Percentiles rank a stretch among this genome's conserved stretches.
Conservation (phyloP, 495 filamentous ascomycete species). For the Astrothelium subdiscretum region DNA sequence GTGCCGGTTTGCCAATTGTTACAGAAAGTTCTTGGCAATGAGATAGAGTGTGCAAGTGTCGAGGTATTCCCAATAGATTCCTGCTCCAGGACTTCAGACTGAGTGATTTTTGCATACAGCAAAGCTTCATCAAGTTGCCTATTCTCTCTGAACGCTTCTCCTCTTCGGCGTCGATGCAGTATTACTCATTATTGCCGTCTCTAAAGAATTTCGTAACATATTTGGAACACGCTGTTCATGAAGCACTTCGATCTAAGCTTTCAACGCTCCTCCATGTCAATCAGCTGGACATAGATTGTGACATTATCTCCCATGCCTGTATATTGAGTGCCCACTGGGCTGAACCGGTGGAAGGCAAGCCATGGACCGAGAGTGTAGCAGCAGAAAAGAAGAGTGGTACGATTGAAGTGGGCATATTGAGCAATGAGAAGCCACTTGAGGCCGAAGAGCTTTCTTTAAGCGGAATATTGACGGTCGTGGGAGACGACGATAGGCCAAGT, state of each 20-base stretch:
- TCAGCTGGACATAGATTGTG: slow-evolving; percentile 68
- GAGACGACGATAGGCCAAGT: slow-evolving; percentile 59
- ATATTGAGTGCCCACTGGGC: slow-evolving; percentile 53
- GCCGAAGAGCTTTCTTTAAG: slow-evolving; percentile 63
- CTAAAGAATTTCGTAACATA: slow-evolving; percentile 46
- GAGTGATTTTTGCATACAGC: slow-evolving; percentile 43
- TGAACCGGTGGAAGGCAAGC: slow-evolving; percentile 30
- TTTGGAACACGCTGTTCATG: slow-evolving; percentile 26
- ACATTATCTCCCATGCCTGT: slow-evolving; percentile 53
- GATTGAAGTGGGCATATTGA: slow-evolving; percentile 77
- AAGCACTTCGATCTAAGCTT: not conserved
- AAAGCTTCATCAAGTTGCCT: slow-evolving; percentile 54
- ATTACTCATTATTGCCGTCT: slow-evolving; percentile 48
- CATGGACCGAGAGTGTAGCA: slow-evolving; percentile 41
- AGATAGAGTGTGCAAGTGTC: slow-evolving; percentile 30
- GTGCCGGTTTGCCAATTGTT: slow-evolving; percentile 48
- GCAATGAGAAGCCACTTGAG: slow-evolving; percentile 50
- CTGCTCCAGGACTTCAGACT: slow-evolving; percentile 1
- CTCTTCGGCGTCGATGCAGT: slow-evolving; percentile 55
- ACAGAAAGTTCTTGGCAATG: slow-evolving; percentile 45
- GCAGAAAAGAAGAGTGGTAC: slow-evolving; percentile 30
- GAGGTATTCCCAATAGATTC: slow-evolving; percentile 5
- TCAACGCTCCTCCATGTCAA: slow-evolving; percentile 32
- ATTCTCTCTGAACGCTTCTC: slow-evolving; percentile 54
- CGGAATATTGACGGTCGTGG: slow-evolving; percentile 69